Percentiles rank a stretch among this genome's conserved stretches.
Conservation (phyloP, 495 filamentous ascomycete species). For the Podospora conica region DNA sequence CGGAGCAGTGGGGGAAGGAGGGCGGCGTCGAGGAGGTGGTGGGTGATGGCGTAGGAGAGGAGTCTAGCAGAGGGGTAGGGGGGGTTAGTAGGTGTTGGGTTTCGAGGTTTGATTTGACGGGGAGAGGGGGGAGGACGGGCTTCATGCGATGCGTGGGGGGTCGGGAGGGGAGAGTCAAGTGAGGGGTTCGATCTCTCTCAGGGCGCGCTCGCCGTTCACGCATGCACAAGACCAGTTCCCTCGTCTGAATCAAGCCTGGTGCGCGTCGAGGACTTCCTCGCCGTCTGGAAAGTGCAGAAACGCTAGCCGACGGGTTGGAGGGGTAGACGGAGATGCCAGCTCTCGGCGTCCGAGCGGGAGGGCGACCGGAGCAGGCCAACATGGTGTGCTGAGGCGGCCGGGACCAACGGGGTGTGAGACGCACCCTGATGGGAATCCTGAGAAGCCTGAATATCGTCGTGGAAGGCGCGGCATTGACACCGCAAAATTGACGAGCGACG, state of each 20-base stretch:
- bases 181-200: not conserved
- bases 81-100: not conserved
- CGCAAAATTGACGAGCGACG: slow-evolving; percentile 7
- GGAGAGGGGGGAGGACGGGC: slow-evolving; percentile 1
- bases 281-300: not conserved
- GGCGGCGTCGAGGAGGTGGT: slow-evolving; percentile 57
- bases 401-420: not conserved
- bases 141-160: slow-evolving; percentile 25
- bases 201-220: not conserved
- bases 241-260: not conserved
- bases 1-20: slow-evolving; percentile 69
- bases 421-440: not conserved
- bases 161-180: not conserved
- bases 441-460: slow-evolving; percentile 11
- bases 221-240: not conserved
- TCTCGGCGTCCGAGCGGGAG: not conserved
- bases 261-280: not conserved
- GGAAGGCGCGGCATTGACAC: slow-evolving; percentile 28
- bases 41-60: slow-evolving; percentile 62
- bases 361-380: not conserved
- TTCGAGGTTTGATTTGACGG: slow-evolving; percentile 1
- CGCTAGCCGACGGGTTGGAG: not conserved
- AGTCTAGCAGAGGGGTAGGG: slow-evolving; percentile 44
- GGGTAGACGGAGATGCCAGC: not conserved
- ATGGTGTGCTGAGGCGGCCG: not conserved